phyloP scores from a whole-genome alignment of 2,329 filamentous ascomycete species.

The Aspergillus fructus region DNA sequence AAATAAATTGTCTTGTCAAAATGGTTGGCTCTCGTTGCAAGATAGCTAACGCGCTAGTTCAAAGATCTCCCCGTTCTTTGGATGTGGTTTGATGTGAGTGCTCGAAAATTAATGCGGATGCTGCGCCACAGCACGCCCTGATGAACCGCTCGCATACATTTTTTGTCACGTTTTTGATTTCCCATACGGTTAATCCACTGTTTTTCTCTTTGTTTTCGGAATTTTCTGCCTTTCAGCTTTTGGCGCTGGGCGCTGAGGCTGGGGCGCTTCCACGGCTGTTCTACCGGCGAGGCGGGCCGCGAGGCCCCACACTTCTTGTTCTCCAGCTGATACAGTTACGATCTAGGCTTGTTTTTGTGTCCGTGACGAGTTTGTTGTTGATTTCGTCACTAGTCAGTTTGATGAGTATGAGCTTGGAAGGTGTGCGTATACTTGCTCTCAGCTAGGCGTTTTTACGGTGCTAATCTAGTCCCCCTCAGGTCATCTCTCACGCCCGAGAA shows the following conservation, averaged over 20 bases:
- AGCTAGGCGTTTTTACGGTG: background rate
- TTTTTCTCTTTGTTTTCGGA: background rate
- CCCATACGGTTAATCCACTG: slow-evolving; percentile 7
- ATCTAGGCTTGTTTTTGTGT: slow-evolving; percentile 56
- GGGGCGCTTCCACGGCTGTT: background rate
- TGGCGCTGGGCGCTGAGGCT: background rate
- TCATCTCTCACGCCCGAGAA: slow-evolving; percentile 61
- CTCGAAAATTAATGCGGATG: slow-evolving; percentile 8
- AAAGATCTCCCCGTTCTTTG: slow-evolving; percentile 43
- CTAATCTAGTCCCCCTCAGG: slow-evolving; percentile 37
- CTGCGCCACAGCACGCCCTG: slow-evolving; percentile 25
- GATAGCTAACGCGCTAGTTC: slow-evolving; percentile 38
- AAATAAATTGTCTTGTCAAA: slow-evolving; percentile 28
- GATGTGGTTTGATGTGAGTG: slow-evolving; percentile 41
- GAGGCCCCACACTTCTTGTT: slow-evolving; percentile 18
- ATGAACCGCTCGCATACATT: slow-evolving; percentile 28
- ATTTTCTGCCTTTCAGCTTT: background rate
- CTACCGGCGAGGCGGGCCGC: background rate
- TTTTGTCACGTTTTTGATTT: slow-evolving; percentile 35
- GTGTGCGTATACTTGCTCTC: slow-evolving; percentile 35
- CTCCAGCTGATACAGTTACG: slow-evolving; percentile 16
- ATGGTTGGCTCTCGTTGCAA: slow-evolving; percentile 40
- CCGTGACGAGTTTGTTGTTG: slow-evolving; percentile 60
- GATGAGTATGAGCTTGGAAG: slow-evolving; percentile 58
- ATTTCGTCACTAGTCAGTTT: slow-evolving; percentile 60